Conservation (phyloP, 495 filamentous ascomycete species). For the Chaetomium cochliodes region DNA sequence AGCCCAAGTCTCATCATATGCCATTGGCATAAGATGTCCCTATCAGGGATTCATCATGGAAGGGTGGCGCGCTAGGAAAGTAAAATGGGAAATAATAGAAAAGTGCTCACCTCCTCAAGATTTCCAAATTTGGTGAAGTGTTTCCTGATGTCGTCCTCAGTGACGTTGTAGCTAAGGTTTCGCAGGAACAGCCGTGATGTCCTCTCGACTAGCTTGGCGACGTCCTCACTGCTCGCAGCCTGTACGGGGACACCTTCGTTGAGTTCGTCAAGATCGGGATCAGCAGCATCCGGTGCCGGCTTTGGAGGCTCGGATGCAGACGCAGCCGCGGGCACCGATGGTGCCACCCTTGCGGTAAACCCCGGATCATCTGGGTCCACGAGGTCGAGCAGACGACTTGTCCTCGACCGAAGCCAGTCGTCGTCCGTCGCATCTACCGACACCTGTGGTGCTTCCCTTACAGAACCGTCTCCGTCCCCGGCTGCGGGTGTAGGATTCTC, state of each 20-base stretch:
- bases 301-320: conserved; percentile 28
- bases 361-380: conserved; percentile 57
- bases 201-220: conserved; percentile 49
- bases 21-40: conserved; percentile 92
- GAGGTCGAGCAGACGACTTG: conserved; percentile 84
- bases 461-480: conserved; percentile 22
- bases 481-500: conserved; percentile 15
- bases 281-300: conserved; percentile 28
- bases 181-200: conserved; percentile 79
- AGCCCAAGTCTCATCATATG: conserved; percentile 60
- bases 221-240: conserved; percentile 35
- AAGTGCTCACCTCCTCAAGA: conserved; percentile 77
- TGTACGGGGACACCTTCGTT: conserved; percentile 27
- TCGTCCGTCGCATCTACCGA: conserved; percentile 60
- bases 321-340: conserved; percentile 10
- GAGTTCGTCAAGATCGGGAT: conserved; percentile 27
- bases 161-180: conserved; percentile 80
- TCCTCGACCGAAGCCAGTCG: conserved; percentile 92
- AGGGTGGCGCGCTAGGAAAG: conserved; percentile 24
- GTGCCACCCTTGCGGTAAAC: conserved; percentile 28
- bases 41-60: conserved; percentile 96
- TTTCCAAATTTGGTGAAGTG: conserved; percentile 68
- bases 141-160: conserved; percentile 70
- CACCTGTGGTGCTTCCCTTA: conserved; percentile 22
- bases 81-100: conserved; percentile 20